A percentile compares a stretch with the other conserved stretches of the same genome.
phyloP scores from a whole-genome alignment of 352 stramenopile species.

The Peronospora destructor region DNA sequence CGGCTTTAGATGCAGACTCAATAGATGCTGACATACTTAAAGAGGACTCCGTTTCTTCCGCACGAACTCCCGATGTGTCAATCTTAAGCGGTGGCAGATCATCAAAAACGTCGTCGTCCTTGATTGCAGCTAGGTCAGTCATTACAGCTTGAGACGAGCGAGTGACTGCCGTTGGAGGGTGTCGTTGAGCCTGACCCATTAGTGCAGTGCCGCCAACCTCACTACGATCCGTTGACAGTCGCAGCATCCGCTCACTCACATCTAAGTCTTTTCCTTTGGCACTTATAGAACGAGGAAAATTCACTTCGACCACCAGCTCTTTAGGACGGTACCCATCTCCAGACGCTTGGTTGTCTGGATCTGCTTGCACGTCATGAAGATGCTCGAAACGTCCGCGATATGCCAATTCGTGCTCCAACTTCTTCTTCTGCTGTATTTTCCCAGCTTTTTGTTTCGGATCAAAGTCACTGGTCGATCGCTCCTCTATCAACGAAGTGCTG shows the following conservation, averaged over 20 bases:
- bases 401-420: slow-evolving; percentile 41
- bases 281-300: slow-evolving; percentile 47
- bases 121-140: slow-evolving; percentile 16
- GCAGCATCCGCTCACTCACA: slow-evolving; percentile 46
- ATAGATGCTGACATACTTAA: slow-evolving; percentile 5
- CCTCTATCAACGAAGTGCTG: slow-evolving; percentile 13
- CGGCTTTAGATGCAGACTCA: neutral
- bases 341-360: slow-evolving; percentile 27
- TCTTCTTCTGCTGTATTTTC: slow-evolving; percentile 21
- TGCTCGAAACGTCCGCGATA: slow-evolving; percentile 68
- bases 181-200: slow-evolving; percentile 29
- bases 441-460: neutral
- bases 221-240: slow-evolving; percentile 21
- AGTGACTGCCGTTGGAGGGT: neutral
- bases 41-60: slow-evolving; percentile 3
- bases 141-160: neutral
- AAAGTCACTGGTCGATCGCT: slow-evolving; percentile 16
- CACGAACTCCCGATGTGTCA: slow-evolving; percentile 1
- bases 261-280: slow-evolving; percentile 61
- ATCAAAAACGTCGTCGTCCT: slow-evolving; percentile 22
- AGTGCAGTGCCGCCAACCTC: slow-evolving; percentile 32
- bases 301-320: slow-evolving; percentile 61
- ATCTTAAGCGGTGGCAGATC: slow-evolving; percentile 49
- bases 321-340: slow-evolving; percentile 39
- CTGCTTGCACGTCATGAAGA: slow-evolving; percentile 65